These are phyloP conservation scores for Chamaecrista fasciculata DNA, from an alignment of 306 rosid genomes.

Conservation along the genomic window DNA sequence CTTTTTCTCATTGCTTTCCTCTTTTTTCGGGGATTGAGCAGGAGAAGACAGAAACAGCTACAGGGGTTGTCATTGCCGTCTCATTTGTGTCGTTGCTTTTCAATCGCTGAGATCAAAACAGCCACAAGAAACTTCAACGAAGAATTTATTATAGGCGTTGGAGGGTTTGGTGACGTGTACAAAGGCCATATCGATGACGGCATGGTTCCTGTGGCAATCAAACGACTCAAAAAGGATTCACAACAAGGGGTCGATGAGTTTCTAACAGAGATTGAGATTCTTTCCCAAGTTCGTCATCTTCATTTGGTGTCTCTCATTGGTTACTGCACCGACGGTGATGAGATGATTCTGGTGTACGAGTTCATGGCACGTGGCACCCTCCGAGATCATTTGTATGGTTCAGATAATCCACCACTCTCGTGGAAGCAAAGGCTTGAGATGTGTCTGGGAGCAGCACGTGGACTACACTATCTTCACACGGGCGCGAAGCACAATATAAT, in stretches of 20 bases:
- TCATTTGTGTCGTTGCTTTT: background rate
- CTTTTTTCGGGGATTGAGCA: background rate
- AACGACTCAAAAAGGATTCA: slow-evolving; percentile 8
- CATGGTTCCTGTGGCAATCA: background rate
- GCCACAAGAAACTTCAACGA: slow-evolving; percentile 10
- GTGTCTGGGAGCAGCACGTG: background rate
- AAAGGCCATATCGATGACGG: slow-evolving; percentile 4
- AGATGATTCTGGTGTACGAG: slow-evolving; percentile 28
- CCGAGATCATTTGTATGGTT: slow-evolving; percentile 22
- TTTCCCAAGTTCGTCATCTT: background rate
- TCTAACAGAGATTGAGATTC: background rate
- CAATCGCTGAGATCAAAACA: background rate
- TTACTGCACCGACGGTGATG: background rate
- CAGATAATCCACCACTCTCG: background rate
- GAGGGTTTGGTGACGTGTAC: slow-evolving; percentile 26
- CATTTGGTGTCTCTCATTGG: slow-evolving; percentile 17
- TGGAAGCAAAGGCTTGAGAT: slow-evolving; percentile 28
- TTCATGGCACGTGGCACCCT: slow-evolving; percentile 28
- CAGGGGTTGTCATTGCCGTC: background rate
- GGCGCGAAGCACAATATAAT: slow-evolving; percentile 16
- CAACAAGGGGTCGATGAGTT: slow-evolving; percentile 10
- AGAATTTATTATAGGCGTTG: background rate
- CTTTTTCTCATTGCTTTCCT: background rate
- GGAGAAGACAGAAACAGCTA: too few species aligned
- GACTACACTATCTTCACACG: background rate